A percentile compares a stretch with the other conserved stretches of the same genome.
Evolutionary conservation across 2,329 filamentous ascomycete species (phyloP).

Genomic region (Penicillium sp.): DNA sequence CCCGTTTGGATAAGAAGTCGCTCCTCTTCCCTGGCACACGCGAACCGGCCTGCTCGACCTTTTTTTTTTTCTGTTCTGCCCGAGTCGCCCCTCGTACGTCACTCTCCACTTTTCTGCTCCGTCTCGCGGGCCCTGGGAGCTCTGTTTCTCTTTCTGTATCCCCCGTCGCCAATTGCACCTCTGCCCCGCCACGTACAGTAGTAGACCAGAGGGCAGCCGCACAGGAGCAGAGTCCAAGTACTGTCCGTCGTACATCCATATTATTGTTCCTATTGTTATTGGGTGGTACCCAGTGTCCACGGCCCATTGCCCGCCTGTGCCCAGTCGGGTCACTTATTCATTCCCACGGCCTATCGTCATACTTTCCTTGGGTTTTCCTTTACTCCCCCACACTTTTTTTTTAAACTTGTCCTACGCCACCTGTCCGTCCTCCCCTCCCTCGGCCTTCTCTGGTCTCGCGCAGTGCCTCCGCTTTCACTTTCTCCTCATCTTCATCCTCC

Average conservation of each 20-base stretch:
- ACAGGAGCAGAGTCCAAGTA: neutral
- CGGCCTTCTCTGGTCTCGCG: neutral
- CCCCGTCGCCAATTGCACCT: conserved; percentile 8
- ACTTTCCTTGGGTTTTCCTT: conserved; percentile 9
- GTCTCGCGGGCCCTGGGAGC: conserved; percentile 2
- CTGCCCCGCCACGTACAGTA: conserved; percentile 6
- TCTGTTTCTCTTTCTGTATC: neutral
- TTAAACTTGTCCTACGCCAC: conserved; percentile 3
- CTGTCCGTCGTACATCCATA: too few relatives aligned
- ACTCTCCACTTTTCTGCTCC: conserved; percentile 20
- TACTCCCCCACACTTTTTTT: conserved; percentile 8
- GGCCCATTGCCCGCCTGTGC: neutral
- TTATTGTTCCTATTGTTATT: neutral
- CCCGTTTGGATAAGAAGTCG: conserved; percentile 12
- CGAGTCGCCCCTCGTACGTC: conserved; percentile 31
- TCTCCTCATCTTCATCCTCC: neutral
- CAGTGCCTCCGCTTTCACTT: neutral
- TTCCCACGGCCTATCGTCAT: conserved; percentile 9
- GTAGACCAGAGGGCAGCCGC: neutral
- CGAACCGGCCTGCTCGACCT: conserved; percentile 6
- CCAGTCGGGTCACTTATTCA: neutral
- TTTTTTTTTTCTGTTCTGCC: conserved; percentile 19
- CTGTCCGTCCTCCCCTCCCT: neutral
- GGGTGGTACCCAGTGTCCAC: neutral
- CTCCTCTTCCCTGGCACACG: conserved; percentile 20